phyloP scores from a whole-genome alignment of 2,329 filamentous ascomycete species.

The Cladosporium sp. region DNA sequence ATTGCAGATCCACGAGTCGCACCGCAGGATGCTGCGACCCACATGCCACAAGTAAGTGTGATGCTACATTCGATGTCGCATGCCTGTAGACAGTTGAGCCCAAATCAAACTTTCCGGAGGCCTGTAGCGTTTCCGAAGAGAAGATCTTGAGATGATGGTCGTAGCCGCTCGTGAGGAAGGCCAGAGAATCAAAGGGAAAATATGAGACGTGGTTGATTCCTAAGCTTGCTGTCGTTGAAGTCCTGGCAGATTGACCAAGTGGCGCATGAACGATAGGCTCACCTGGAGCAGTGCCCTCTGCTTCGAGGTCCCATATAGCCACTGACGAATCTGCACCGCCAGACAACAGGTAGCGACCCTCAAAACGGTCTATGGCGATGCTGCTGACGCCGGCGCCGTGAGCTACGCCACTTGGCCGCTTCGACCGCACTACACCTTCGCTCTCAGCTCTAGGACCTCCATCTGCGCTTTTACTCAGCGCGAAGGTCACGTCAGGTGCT shows the following conservation, averaged over 20 bases:
- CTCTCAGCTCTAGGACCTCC: background rate
- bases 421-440: constrained; percentile 23
- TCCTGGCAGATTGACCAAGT: constrained; percentile 39
- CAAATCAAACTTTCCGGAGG: constrained; percentile 65
- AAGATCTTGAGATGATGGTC: constrained; percentile 74
- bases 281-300: constrained; percentile 31
- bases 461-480: background rate
- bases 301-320: constrained; percentile 81
- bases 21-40: constrained; percentile 82
- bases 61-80: constrained; percentile 67
- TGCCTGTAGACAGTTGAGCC: constrained; percentile 71
- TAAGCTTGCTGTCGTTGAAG: constrained; percentile 54
- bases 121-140: constrained; percentile 58
- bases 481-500: constrained; percentile 41
- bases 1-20: constrained; percentile 79
- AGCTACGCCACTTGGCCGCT: constrained; percentile 38
- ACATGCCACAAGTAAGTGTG: constrained; percentile 76
- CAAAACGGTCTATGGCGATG: constrained; percentile 75
- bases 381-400: constrained; percentile 77
- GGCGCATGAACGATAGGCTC: constrained; percentile 36
- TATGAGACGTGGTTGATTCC: constrained; percentile 74
- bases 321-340: constrained; percentile 82
- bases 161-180: constrained; percentile 73
- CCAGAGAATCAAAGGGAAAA: constrained; percentile 71
- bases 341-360: constrained; percentile 74